phyloP scores from a whole-genome alignment of 768 basidiomycete species.

The Phlebiopsis gigantea region DNA sequence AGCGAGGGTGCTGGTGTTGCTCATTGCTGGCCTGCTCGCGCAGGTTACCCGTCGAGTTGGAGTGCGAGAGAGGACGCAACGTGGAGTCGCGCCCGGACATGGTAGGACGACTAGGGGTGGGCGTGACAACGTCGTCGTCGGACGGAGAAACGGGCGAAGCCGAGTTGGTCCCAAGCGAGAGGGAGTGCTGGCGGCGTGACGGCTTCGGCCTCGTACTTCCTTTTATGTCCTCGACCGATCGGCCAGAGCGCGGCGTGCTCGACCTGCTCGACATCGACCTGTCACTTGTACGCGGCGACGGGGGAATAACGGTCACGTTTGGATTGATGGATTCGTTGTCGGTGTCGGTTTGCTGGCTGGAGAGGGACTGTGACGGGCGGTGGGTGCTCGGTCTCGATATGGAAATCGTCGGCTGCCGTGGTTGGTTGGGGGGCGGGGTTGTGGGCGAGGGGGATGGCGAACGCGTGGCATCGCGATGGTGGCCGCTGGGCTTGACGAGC shows the following conservation, averaged over 20 bases:
- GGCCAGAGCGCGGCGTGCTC: constrained; percentile 1
- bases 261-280: constrained; percentile 12
- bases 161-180: constrained; percentile 10
- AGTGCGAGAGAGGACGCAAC: constrained; percentile 9
- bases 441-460: constrained; percentile 6
- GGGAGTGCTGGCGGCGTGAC: constrained; percentile 6
- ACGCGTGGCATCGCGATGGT: constrained; percentile 11
- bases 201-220: background rate
- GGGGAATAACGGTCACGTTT: constrained; percentile 29
- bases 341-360: constrained; percentile 5
- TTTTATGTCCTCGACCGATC: background rate
- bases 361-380: constrained; percentile 10
- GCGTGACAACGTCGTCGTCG: constrained; percentile 21
- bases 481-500: constrained; percentile 20
- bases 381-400: constrained; percentile 17
- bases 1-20: constrained; percentile 15
- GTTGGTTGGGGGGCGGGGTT: background rate
- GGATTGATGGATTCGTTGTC: constrained; percentile 21
- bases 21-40: constrained; percentile 10
- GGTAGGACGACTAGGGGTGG: constrained; percentile 15
- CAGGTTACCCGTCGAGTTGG: constrained; percentile 20
- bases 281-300: constrained; percentile 23
- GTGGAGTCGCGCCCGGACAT: constrained; percentile 15
- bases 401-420: constrained; percentile 13
- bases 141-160: constrained; percentile 5